Base-by-base conservation (phyloP, 2,329 filamentous ascomycete species). In the Arthrinium phaeospermum region DNA sequence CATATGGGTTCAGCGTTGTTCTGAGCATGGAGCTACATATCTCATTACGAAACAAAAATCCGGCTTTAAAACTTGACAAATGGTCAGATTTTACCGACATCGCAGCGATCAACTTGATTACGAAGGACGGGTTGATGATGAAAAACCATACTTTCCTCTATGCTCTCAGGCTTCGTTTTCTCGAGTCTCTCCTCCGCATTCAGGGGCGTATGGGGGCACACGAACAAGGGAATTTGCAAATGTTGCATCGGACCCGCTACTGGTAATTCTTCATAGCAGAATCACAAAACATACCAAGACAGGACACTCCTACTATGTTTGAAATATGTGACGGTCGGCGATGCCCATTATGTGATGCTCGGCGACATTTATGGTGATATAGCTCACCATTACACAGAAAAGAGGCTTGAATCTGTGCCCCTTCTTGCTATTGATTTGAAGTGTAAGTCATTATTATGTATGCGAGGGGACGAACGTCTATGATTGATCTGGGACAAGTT, bases 191-290 rank as follows among this genome's bases (percentile, higher is more conserved):
- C 19, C 19, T 30, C 19, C 34, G 10, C 57, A 64, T 64, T 13
- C 34, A 34, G 57, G 57, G 57, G 57, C 34, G 57, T 64, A 24
- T n/a, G 22, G 19, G 22, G 8, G n/a, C 3, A n/a, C 19, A 64
- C 57, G 34, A 64, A 64, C 34, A 64, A 64, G 57, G 57, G 57
- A 41, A 41, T 64, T 41, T 41, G 53, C 34, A 14, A 34, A 41
- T 41, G 34, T 41, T 41, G 57, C 57, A 64, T 64, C n/a, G 10
- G 19, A 64, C 57, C 34, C 8, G 22, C 19, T 41, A 13, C 3
- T 64, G 57, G 30, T 41, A 64, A 41, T 64, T 64, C 57, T 64
- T 37, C 57, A 61, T 64, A 64, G 57, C 34, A n/a, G 34, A 64
- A 37, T 64, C 57, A 34, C 19, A 64, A 37, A n/a, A 41, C 34